Base-by-base conservation (phyloP, 345 rosid species). In the Eucalyptus rudis region DNA sequence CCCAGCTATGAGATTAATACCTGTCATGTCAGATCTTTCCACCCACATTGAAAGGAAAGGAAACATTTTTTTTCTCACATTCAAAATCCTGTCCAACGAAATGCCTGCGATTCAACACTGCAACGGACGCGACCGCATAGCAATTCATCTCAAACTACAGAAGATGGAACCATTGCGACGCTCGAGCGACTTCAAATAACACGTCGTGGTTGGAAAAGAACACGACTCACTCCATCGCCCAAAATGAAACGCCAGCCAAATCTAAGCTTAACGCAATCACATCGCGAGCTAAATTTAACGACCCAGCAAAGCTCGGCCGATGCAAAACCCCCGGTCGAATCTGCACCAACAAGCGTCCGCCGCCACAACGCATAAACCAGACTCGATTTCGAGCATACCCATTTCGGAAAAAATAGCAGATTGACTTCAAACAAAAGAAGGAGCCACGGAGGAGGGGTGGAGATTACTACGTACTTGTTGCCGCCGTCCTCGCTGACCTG, bases 401-500 rank as follows among this genome's bases (percentile, higher is more conserved):
- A 76, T 76, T 76, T 36, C 83, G 13, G 22, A 2, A 68, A 59
- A 64, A 76, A 36, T 5, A 76, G 83, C 25, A 10, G 83, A 76
- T 36, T 3, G 83, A 76, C 47, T 56, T 2, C 6, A 68, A 68
- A 68, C 43, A 20, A 52, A 52, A 52, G 80, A 68, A 68, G 4
- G 44, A 88, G 83, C 83, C 50, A 86, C 85, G 85, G 31, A 45
- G 88, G 83, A 86, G 40, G 49, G 86, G 45, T 44, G 86, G 89
- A 79, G 52, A 80, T 29, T 86, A 52, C 58, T 56, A 56, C 62
- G 29, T 52, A 96, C 99, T 96, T 98, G 95, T 98, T 98, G 86
- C 99, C 98, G 84, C 98, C 99, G 89, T 98, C 96, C 93, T 98
- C 98, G 87, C 99, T 97, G 92, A 97, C 90, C 8, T 91, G 95